Percentiles rank a stretch among this genome's conserved stretches.
Conservation (phyloP, 2,329 filamentous ascomycete species). For the Geoglossum cookeanum region DNA sequence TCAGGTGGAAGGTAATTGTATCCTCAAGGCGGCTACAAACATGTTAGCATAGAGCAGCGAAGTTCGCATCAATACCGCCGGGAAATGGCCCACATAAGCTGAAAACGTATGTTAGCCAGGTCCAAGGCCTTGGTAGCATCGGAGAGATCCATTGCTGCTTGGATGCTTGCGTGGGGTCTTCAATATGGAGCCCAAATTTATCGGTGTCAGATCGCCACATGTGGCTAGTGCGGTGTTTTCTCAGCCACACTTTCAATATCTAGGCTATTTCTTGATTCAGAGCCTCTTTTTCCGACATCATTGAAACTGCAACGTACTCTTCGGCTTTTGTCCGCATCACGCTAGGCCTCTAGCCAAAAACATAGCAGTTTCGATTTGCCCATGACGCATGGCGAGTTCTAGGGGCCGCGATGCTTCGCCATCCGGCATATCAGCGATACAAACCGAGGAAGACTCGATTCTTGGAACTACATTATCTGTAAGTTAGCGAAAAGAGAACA, state of each 20-base stretch:
- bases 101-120: conserved; percentile 77
- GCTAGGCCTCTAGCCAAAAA: background rate
- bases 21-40: conserved; percentile 73
- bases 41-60: background rate
- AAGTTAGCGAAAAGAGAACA: background rate
- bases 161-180: background rate
- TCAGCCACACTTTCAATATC: background rate
- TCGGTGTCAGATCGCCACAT: background rate
- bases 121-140: conserved; percentile 75
- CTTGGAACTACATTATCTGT: conserved; percentile 3
- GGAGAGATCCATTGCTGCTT: conserved; percentile 57
- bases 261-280: background rate
- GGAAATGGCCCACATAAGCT: conserved; percentile 52
- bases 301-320: background rate
- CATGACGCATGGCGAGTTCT: conserved; percentile 16
- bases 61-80: background rate
- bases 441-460: conserved; percentile 16
- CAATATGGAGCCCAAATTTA: too few species aligned
- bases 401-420: conserved; percentile 17
- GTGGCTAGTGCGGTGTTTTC: background rate
- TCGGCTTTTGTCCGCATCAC: background rate
- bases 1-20: conserved; percentile 91
- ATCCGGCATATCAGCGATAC: conserved; percentile 14
- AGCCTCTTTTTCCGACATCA: background rate
- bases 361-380: background rate